Percentiles rank a stretch among this genome's conserved stretches.
Conservation (phyloP, 2,329 filamentous ascomycete species). For the Pseudogymnoascus sp. region DNA sequence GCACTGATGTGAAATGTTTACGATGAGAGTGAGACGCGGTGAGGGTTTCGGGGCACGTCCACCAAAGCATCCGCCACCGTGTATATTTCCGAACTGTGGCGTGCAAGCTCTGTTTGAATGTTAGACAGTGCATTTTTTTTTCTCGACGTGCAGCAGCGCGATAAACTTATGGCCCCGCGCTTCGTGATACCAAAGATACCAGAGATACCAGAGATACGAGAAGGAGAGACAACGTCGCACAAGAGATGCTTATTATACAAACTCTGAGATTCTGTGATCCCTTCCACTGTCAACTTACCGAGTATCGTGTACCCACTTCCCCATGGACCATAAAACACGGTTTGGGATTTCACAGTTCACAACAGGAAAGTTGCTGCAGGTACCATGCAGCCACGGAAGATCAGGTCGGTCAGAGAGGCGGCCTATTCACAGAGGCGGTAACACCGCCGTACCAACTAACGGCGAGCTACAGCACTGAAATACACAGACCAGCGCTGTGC, state of each 20-base stretch:
- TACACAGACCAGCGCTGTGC: not conserved
- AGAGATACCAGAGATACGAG: not conserved
- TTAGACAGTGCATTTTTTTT: not conserved
- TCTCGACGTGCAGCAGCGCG: not conserved
- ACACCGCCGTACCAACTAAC: constrained; percentile 7
- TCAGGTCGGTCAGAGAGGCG: not conserved
- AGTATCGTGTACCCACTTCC: constrained; percentile 2
- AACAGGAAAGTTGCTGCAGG: constrained; percentile 3
- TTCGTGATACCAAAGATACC: constrained; percentile 1
- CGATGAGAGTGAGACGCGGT: constrained; percentile 3
- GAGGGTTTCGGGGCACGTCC: not conserved
- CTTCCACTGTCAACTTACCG: not conserved
- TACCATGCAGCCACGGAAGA: constrained; percentile 7
- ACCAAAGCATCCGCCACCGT: not conserved
- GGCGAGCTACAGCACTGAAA: not conserved
- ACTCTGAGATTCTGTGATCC: not conserved
- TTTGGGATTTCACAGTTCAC: constrained; percentile 1
- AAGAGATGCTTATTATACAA: constrained; percentile 1
- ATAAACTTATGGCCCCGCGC: not conserved
- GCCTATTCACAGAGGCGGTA: constrained; percentile 5
- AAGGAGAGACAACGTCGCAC: not conserved
- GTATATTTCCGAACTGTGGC: not conserved
- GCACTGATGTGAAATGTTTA: constrained; percentile 4
- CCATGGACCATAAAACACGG: constrained; percentile 6
- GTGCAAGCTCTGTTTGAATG: not conserved